These are phyloP conservation scores for Arachis stenosperma DNA, from an alignment of 306 rosid species.

Conservation along the genomic window DNA sequence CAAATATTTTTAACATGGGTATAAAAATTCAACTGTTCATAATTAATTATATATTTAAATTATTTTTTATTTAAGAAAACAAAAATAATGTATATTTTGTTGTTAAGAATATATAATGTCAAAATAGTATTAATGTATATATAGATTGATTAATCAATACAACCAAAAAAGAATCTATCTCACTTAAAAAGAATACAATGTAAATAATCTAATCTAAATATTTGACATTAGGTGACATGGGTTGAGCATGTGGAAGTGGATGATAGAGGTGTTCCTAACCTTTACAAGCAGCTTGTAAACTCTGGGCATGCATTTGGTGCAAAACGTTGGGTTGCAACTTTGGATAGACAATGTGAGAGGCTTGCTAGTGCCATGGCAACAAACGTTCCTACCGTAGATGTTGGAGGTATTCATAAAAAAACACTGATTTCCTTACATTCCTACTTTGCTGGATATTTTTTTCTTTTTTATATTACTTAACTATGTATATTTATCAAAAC, in stretches of 20 bases:
- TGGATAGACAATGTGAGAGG: conserved; percentile 91
- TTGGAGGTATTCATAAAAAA: conserved; percentile 62
- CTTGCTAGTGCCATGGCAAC: conserved; percentile 96
- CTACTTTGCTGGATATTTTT: background rate
- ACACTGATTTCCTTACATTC: background rate
- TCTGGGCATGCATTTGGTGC: conserved; percentile 95
- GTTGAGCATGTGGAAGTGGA: conserved; percentile 93
- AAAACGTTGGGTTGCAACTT: conserved; percentile 90
- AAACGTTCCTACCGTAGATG: conserved; percentile 75
- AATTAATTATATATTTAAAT: too few species aligned
- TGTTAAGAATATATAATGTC: too few species aligned
- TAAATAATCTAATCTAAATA: too few species aligned
- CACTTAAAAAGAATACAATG: too few species aligned
- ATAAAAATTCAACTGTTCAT: too few species aligned
- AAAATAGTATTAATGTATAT: too few species aligned
- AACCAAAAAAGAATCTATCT: too few species aligned
- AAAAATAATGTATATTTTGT: too few species aligned
- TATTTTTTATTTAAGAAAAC: too few species aligned
- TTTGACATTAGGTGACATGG: conserved; percentile 71
- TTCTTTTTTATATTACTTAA: background rate
- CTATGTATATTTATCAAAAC: too few species aligned
- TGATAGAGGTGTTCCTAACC: conserved; percentile 88
- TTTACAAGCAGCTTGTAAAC: conserved; percentile 83
- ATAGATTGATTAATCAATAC: too few species aligned
- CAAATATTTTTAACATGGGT: too few species aligned